Evolutionary conservation across 345 rosid genomes (phyloP).

Genomic region (Eucalyptus sp.): DNA sequence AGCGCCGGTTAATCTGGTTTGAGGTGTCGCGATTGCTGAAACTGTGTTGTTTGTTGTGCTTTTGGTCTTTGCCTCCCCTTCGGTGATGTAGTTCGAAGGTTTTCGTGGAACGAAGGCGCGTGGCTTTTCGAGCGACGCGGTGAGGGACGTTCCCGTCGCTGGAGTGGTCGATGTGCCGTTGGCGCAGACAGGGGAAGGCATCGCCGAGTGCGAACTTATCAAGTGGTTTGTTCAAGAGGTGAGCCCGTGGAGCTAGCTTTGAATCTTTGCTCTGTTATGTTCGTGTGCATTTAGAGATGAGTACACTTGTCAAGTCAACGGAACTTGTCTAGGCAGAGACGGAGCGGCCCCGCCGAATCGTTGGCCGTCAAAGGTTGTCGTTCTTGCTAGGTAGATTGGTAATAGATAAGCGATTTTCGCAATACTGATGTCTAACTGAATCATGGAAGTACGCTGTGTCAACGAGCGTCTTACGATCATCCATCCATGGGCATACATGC

Average conservation of each 20-base stretch:
- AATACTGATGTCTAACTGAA: not conserved
- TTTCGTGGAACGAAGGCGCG: slow-evolving; percentile 10
- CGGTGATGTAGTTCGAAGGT: slow-evolving; percentile 7
- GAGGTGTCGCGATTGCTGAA: not conserved
- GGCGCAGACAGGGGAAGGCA: slow-evolving; percentile 98
- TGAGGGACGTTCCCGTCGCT: slow-evolving; percentile 15
- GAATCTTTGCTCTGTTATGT: not conserved
- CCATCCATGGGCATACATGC: not conserved
- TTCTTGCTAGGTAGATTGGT: not conserved
- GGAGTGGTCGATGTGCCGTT: slow-evolving; percentile 66
- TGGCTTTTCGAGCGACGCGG: slow-evolving; percentile 42
- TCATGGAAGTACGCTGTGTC: not conserved
- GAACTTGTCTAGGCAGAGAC: not conserved
- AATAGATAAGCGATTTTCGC: not conserved
- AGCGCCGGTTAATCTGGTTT: not conserved
- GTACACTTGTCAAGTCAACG: not conserved
- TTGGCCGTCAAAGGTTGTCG: not conserved
- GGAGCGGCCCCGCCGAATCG: not conserved
- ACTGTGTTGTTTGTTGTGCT: not conserved
- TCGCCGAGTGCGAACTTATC: slow-evolving; percentile 92
- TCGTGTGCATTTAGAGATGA: not conserved
- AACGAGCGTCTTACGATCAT: not conserved
- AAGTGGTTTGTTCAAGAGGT: slow-evolving; percentile 93
- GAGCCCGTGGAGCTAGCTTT: not conserved
- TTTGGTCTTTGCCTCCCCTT: not conserved